These are phyloP conservation scores for Centella asiatica DNA, from an alignment of 129 eudicot species.

Conservation along the genomic window DNA sequence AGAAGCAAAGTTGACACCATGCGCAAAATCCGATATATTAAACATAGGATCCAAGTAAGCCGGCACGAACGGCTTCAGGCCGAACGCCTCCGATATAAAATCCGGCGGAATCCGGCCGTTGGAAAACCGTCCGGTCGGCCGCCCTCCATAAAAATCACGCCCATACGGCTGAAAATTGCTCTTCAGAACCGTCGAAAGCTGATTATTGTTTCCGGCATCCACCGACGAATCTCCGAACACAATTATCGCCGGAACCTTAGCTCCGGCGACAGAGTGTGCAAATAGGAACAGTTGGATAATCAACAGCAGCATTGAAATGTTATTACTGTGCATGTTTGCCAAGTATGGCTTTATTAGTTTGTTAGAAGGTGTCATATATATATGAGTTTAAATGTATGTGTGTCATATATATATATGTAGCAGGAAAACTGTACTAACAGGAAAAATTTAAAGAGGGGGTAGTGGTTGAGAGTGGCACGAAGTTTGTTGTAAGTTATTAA, in stretches of 20 bases:
- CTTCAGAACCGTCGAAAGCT: conserved; percentile 49
- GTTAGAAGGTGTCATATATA: too few relatives aligned
- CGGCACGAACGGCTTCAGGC: conserved; percentile 55
- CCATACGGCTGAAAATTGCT: conserved; percentile 81
- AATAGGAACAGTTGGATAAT: too few relatives aligned
- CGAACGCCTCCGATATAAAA: conserved; percentile 59
- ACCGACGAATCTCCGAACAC: conserved; percentile 86
- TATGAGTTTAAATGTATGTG: too few relatives aligned
- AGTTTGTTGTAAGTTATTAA: too few relatives aligned
- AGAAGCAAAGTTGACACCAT: conserved; percentile 77
- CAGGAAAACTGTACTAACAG: too few relatives aligned
- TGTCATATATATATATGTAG: too few relatives aligned
- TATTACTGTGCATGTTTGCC: too few relatives aligned
- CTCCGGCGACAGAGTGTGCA: conserved; percentile 11
- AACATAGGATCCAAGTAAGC: conserved; percentile 69
- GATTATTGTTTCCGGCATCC: conserved; percentile 78
- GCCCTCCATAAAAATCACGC: conserved; percentile 59
- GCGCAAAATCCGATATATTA: conserved; percentile 51
- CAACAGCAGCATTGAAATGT: too few relatives aligned
- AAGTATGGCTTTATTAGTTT: too few relatives aligned
- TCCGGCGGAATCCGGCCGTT: conserved; percentile 76
- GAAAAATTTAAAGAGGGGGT: too few relatives aligned
- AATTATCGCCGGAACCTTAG: conserved; percentile 55
- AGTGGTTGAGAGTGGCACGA: too few relatives aligned
- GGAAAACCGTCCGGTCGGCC: conserved; percentile 70